A percentile compares a stretch with the other conserved stretches of the same genome.
Evolutionary conservation across 306 rosid genomes (phyloP).

Genomic region (Quercus bicolor): DNA sequence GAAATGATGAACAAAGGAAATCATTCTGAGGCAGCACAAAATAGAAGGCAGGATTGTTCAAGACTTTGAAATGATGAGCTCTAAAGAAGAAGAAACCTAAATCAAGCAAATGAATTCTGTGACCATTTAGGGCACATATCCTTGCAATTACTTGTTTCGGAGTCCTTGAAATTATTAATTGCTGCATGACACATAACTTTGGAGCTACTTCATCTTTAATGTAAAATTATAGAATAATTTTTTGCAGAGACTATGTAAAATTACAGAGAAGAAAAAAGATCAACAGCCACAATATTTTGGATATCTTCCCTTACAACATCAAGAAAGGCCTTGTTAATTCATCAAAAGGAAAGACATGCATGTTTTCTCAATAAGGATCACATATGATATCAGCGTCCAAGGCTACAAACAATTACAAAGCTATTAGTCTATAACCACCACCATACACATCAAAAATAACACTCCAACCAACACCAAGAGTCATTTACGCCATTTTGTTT

Average conservation of each 20-base stretch:
- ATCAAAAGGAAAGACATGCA: neutral
- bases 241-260: neutral
- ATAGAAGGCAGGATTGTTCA: neutral
- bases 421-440: neutral
- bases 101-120: constrained; percentile 8
- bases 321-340: neutral
- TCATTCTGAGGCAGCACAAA: neutral
- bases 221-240: neutral
- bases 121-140: neutral
- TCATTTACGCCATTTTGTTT: neutral
- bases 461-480: neutral
- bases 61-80: neutral
- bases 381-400: neutral
- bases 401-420: neutral
- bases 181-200: neutral
- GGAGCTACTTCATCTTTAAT: neutral
- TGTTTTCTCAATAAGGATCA: neutral
- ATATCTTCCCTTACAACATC: neutral
- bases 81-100: neutral
- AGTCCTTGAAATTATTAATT: neutral
- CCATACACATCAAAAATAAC: neutral
- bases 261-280: neutral
- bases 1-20: neutral
- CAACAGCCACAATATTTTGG: neutral
- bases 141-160: neutral